These are phyloP conservation scores for Globisporangium polare DNA, from an alignment of 352 stramenopile species.

Conservation along the genomic window DNA sequence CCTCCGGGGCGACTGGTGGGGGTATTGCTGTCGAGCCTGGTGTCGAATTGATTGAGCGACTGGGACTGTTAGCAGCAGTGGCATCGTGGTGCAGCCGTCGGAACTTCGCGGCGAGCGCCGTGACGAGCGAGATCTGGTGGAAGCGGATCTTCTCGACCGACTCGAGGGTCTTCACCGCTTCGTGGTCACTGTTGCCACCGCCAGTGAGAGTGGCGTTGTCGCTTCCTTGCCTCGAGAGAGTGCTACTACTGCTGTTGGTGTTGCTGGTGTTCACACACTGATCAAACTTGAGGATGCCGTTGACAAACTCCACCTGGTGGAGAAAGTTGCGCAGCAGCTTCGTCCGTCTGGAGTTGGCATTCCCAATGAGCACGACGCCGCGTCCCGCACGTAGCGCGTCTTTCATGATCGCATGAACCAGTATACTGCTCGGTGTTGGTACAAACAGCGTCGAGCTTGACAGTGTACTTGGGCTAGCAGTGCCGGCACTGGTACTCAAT, in stretches of 20 bases:
- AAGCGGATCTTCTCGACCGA: slow-evolving; percentile 45
- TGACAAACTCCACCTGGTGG: slow-evolving; percentile 17
- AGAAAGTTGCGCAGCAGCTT: slow-evolving; percentile 36
- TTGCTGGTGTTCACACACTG: background rate
- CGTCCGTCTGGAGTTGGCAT: slow-evolving; percentile 25
- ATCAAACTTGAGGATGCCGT: background rate
- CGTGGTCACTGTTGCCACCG: slow-evolving; percentile 10
- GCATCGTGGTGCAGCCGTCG: background rate
- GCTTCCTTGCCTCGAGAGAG: background rate
- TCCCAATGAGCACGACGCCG: slow-evolving; percentile 33
- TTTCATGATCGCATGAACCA: slow-evolving; percentile 36
- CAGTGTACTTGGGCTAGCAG: background rate
- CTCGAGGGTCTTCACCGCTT: slow-evolving; percentile 16
- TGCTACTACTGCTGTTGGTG: background rate
- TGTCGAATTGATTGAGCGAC: background rate
- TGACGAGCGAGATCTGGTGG: slow-evolving; percentile 41
- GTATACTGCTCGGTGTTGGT: slow-evolving; percentile 33
- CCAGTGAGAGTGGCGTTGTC: background rate
- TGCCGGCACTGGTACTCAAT: background rate
- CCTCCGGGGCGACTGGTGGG: background rate
- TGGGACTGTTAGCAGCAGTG: background rate
- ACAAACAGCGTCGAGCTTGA: slow-evolving; percentile 29
- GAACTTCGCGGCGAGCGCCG: slow-evolving; percentile 27
- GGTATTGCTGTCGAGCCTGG: background rate
- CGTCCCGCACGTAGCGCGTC: slow-evolving; percentile 34